Evolutionary conservation across 1,139 yeast genomes (phyloP).

Genomic region (Suhomyces chickasaworum): DNA sequence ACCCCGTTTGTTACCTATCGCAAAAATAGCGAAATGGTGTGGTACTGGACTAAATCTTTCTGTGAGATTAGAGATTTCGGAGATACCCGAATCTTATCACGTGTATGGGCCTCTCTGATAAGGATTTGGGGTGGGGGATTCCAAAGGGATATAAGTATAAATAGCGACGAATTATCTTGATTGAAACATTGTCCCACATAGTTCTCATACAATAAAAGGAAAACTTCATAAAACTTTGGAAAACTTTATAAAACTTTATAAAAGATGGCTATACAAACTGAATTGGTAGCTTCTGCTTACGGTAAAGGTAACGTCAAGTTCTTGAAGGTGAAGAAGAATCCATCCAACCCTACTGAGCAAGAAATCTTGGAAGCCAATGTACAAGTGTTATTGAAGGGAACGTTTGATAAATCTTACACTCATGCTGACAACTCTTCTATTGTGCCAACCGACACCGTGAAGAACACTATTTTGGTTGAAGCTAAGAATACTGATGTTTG

Average conservation of each 20-base stretch:
- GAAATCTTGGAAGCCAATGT: conserved; percentile 86
- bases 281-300: conserved; percentile 59
- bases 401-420: conserved; percentile 77
- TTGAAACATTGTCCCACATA: background rate
- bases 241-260: background rate
- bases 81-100: conserved; percentile 9
- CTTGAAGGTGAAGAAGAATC: conserved; percentile 80
- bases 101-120: conserved; percentile 5
- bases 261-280: conserved; percentile 15
- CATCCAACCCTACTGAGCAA: conserved; percentile 67
- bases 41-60: background rate
- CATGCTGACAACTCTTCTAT: conserved; percentile 84
- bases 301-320: conserved; percentile 93
- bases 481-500: conserved; percentile 81
- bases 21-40: background rate
- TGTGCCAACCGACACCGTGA: conserved; percentile 93
- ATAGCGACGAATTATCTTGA: background rate
- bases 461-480: conserved; percentile 79
- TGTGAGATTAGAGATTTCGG: conserved; percentile 9
- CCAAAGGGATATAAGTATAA: conserved; percentile 4
- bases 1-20: background rate
- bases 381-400: conserved; percentile 71
- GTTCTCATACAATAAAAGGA: background rate
- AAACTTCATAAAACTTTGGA: background rate
- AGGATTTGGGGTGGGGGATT: conserved; percentile 3